phyloP scores from a whole-genome alignment of 352 stramenopile species.

The Globisporangium sylvaticum region DNA sequence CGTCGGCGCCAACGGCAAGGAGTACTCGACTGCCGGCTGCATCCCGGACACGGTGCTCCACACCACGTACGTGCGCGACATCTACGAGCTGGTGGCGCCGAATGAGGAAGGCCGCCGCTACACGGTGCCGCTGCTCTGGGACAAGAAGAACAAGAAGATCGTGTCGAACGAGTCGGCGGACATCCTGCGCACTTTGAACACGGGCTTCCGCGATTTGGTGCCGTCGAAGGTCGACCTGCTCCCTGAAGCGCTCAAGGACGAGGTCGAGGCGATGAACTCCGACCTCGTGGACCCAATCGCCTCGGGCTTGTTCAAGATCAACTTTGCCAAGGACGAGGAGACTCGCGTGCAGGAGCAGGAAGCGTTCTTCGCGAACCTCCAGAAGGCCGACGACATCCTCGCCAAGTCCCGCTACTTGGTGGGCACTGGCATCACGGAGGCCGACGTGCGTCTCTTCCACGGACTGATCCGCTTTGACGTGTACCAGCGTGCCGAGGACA shows the following conservation, averaged over 20 bases:
- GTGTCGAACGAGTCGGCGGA: slow-evolving; percentile 73
- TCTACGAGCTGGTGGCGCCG: slow-evolving; percentile 32
- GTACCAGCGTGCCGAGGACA: no score
- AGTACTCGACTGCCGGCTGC: slow-evolving; percentile 19
- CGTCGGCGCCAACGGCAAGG: slow-evolving; percentile 8
- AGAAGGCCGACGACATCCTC: no score
- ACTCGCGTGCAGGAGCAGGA: no score
- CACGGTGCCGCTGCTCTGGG: slow-evolving; percentile 69
- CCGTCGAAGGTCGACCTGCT: slow-evolving; percentile 37
- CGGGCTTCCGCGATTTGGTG: slow-evolving; percentile 36
- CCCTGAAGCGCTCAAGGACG: slow-evolving; percentile 33
- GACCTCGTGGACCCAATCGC: slow-evolving; percentile 52
- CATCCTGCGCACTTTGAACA: slow-evolving; percentile 67
- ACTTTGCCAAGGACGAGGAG: no score
- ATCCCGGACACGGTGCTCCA: slow-evolving; percentile 20
- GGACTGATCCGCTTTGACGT: no score
- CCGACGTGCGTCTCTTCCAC: no score
- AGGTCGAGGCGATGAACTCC: slow-evolving; percentile 63
- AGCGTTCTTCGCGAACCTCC: no score
- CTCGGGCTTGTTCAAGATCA: no score
- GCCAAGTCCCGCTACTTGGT: no score
- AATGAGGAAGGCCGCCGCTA: slow-evolving; percentile 15
- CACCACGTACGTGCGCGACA: slow-evolving; percentile 23
- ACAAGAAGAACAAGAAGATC: slow-evolving; percentile 60
- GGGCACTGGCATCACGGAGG: no score